Evolutionary conservation across 2,329 filamentous ascomycete genomes (phyloP).

Genomic region (Xenoacremonium recifei): DNA sequence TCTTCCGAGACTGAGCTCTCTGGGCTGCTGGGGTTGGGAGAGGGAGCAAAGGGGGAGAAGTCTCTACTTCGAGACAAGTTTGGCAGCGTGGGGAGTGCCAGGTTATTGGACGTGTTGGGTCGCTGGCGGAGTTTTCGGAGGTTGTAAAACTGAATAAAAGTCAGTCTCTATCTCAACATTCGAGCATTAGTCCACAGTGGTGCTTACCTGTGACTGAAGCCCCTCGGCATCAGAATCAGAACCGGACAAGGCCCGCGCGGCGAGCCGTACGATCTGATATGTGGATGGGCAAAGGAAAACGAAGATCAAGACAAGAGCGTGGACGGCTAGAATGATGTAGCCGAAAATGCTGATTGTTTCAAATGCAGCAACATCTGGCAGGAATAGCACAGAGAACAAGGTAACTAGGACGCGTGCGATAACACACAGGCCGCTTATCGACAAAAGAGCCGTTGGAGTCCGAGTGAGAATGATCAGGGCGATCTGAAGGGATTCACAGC

Average conservation of each 20-base stretch:
- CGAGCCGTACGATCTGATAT: slow-evolving; percentile 10
- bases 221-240: not conserved
- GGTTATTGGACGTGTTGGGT: slow-evolving; percentile 16
- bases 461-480: not conserved
- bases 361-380: slow-evolving; percentile 61
- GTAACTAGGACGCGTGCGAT: slow-evolving; percentile 10
- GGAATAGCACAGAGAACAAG: slow-evolving; percentile 41
- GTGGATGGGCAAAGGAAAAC: slow-evolving; percentile 19
- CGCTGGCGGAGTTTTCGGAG: slow-evolving; percentile 28
- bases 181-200: not conserved
- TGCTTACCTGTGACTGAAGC: slow-evolving; percentile 16
- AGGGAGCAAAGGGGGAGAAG: too few species aligned
- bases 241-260: not conserved
- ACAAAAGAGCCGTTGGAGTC: slow-evolving; percentile 1
- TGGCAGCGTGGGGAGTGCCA: too few species aligned
- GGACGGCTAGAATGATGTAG: slow-evolving; percentile 64
- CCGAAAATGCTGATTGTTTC: slow-evolving; percentile 65
- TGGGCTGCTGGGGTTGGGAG: too few species aligned
- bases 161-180: slow-evolving; percentile 58
- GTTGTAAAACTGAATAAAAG: slow-evolving; percentile 42
- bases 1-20: too few species aligned
- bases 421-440: slow-evolving; percentile 2
- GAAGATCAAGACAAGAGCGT: slow-evolving; percentile 50
- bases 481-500: not conserved
- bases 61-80: too few species aligned